Conservation (phyloP, 768 basidiomycete genomes). For the Nidularia sp. region DNA sequence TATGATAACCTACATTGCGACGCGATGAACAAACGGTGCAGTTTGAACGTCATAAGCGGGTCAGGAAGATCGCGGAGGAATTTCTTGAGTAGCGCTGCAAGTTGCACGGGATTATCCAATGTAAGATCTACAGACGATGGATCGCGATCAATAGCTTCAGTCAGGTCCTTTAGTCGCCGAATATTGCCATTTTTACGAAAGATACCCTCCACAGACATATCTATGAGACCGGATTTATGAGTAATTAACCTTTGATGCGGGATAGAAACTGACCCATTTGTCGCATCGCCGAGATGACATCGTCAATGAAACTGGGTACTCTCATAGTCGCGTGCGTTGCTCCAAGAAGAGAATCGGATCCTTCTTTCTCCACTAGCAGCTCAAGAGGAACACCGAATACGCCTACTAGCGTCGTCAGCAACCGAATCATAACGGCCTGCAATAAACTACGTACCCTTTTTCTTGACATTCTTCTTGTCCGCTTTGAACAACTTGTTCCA, state of each 20-base stretch:
- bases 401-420: slow-evolving; percentile 40
- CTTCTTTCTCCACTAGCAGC: slow-evolving; percentile 87
- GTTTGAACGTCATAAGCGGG: slow-evolving; percentile 90
- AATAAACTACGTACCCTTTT: slow-evolving; percentile 55
- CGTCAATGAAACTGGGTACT: slow-evolving; percentile 97
- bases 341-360: slow-evolving; percentile 91
- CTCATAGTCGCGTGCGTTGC: slow-evolving; percentile 80
- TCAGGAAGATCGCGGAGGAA: slow-evolving; percentile 96
- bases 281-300: slow-evolving; percentile 96
- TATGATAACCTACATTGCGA: slow-evolving; percentile 68
- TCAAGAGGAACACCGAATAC: slow-evolving; percentile 94
- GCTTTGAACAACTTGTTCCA: slow-evolving; percentile 96
- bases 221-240: slow-evolving; percentile 32
- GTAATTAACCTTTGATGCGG: slow-evolving; percentile 4
- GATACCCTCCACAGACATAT: slow-evolving; percentile 98
- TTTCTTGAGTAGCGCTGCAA: slow-evolving; percentile 95
- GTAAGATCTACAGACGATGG: slow-evolving; percentile 86
- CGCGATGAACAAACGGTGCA: slow-evolving; percentile 84
- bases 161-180: slow-evolving; percentile 83
- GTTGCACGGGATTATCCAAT: slow-evolving; percentile 93
- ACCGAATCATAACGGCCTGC: neutral
- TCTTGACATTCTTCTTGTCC: slow-evolving; percentile 89
- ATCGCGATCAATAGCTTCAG: slow-evolving; percentile 94
- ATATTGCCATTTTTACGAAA: slow-evolving; percentile 99
- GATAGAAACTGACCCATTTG: slow-evolving; percentile 77